Evolutionary conservation across 2,329 filamentous ascomycete species (phyloP).

Genomic region (Clarireedia monteithiana): DNA sequence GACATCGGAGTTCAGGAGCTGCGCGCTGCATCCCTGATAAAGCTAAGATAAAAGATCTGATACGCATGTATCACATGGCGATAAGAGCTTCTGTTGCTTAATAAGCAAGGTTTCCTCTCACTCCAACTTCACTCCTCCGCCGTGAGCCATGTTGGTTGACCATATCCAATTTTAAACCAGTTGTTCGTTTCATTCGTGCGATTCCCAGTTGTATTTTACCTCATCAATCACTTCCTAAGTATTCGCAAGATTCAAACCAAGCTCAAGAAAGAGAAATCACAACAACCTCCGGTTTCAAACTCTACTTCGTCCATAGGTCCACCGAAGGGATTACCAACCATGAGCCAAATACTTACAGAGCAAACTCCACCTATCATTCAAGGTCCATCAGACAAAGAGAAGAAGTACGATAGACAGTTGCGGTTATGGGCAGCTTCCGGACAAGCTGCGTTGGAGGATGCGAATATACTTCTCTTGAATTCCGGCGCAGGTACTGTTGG

Average conservation of each 20-base stretch:
- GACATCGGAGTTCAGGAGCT: background rate
- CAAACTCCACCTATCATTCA: conserved; percentile 37
- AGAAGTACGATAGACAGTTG: conserved; percentile 90
- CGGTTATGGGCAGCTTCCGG: conserved; percentile 91
- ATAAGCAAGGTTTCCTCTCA: conserved; percentile 7
- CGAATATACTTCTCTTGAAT: conserved; percentile 86
- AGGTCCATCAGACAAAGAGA: conserved; percentile 53
- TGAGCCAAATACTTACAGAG: conserved; percentile 24
- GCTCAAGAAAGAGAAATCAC: too few relatives aligned
- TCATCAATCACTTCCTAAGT: too few relatives aligned
- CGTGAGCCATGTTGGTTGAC: background rate
- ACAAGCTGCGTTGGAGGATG: conserved; percentile 81
- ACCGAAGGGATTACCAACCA: background rate
- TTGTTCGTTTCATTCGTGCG: too few relatives aligned
- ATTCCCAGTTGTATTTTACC: too few relatives aligned
- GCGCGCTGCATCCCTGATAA: background rate
- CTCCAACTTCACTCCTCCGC: background rate
- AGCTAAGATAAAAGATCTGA: conserved; percentile 4
- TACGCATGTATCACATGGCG: background rate
- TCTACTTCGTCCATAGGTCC: too few relatives aligned
- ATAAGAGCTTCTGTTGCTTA: conserved; percentile 1
- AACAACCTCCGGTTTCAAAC: too few relatives aligned
- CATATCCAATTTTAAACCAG: background rate
- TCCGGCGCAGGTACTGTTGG: conserved; percentile 80
- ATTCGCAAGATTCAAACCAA: background rate